phyloP scores from a whole-genome alignment of 176 grass and related monocot species.

The Avena atlantica region DNA sequence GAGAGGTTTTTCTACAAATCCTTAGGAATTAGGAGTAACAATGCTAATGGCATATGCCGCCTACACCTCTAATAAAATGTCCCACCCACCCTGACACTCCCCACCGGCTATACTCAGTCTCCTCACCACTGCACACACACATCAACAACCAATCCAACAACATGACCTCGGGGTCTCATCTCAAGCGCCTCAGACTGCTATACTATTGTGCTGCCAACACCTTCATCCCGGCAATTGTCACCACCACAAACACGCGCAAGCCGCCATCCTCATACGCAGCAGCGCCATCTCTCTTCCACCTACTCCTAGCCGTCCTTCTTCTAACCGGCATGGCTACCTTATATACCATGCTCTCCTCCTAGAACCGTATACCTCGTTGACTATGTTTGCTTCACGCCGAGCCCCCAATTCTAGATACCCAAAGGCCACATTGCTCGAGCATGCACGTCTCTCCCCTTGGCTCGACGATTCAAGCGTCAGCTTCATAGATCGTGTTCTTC shows the following conservation, averaged over 20 bases:
- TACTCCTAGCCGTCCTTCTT: not conserved
- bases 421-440: constrained; percentile 35
- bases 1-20: too few relatives aligned
- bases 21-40: too few relatives aligned
- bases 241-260: not conserved
- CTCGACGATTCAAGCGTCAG: not conserved
- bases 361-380: not conserved
- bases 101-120: too few relatives aligned
- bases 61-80: too few relatives aligned
- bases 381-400: not conserved
- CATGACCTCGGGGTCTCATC: not conserved
- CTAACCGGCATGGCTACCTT: not conserved
- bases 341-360: constrained; percentile 41
- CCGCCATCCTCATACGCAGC: too few relatives aligned
- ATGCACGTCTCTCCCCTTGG: constrained; percentile 14
- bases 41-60: too few relatives aligned
- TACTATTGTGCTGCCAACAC: not conserved
- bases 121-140: not conserved
- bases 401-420: not conserved
- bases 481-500: constrained; percentile 16
- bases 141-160: not conserved
- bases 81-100: too few relatives aligned
- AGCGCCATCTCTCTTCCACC: not conserved
- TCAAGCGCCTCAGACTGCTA: not conserved
- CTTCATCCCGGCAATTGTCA: not conserved